phyloP scores from a whole-genome alignment of 306 rosid genomes.

The Sphenostylis stenocarpa region DNA sequence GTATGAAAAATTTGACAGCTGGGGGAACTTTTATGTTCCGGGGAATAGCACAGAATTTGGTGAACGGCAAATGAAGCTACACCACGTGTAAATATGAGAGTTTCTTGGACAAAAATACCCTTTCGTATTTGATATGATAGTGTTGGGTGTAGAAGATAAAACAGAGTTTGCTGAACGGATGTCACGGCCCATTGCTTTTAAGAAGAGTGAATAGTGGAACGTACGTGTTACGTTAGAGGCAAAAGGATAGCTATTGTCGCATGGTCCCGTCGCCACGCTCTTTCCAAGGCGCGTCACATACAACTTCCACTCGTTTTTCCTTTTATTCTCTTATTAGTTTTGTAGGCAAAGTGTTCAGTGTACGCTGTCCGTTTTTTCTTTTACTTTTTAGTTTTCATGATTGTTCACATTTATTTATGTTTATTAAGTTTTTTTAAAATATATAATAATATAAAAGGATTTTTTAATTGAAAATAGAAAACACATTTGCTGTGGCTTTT shows the following conservation, averaged over 20 bases:
- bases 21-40: background rate
- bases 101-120: background rate
- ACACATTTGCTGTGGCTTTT: too few species aligned
- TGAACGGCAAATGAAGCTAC: background rate
- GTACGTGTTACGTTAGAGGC: constrained; percentile 39
- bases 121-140: background rate
- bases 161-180: background rate
- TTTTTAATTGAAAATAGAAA: background rate
- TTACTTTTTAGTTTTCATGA: background rate
- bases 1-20: background rate
- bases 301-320: background rate
- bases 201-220: constrained; percentile 30
- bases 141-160: constrained; percentile 19
- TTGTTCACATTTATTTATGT: background rate
- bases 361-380: background rate
- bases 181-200: constrained; percentile 37
- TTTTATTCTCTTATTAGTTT: background rate
- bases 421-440: background rate
- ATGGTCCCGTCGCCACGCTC: constrained; percentile 9
- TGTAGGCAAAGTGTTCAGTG: background rate
- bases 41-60: background rate
- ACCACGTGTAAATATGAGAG: constrained; percentile 5
- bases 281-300: background rate
- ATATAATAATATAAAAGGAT: background rate
- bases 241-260: background rate